Base-by-base conservation (phyloP, 2,329 filamentous ascomycete species). In the Beauveria pseudobassiana region DNA sequence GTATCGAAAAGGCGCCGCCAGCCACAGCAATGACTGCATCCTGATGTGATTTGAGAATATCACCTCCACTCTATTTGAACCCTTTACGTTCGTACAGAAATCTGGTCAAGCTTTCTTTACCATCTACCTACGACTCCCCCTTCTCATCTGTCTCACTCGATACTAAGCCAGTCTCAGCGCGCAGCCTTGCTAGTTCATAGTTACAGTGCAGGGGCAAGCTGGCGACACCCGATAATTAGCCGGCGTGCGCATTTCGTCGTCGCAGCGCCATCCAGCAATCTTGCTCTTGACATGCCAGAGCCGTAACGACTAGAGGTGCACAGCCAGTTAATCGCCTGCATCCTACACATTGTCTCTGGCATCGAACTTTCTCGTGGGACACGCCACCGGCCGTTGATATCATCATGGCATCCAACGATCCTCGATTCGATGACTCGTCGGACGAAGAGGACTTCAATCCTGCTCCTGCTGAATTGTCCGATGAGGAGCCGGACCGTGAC, bases 391-490 rank as follows among this genome's bases (percentile, higher is more conserved):
- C 38, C 30, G 14, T 57, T 53, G 48, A 53, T 55, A n/a, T 60
- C 67, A 76, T 69, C 62, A 83, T 84, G 80, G 75, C 79, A 64
- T 75, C 76, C 46, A 78, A 75, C 69, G 76, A 80, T 61, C 74
- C 77, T 64, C 78, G 78, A 64, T 82, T 78, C 70, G 80, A 85
- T 69, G 84, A 87, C 64, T 87, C 84, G 63, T 88, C 90, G 61
- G 90, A 95, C 56, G 92, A 96, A 68, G 87, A 90, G 64, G 89
- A 93, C 73, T 96, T 97, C 82, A 96, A 96, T 73, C 93, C 92
- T 56, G 85, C 82, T 54, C 87, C 88, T 22, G 88, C 85, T 63
- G 85, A 91, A 63, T 70, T 85, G 40, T 95, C 90, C 3, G 90
- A 93, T 66, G 87, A 76, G 5, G 75, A 76, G 58, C 71, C 70